Evolutionary conservation across 108 stramenopile genomes (phyloP).

Genomic region (Cyclotella atomus): DNA sequence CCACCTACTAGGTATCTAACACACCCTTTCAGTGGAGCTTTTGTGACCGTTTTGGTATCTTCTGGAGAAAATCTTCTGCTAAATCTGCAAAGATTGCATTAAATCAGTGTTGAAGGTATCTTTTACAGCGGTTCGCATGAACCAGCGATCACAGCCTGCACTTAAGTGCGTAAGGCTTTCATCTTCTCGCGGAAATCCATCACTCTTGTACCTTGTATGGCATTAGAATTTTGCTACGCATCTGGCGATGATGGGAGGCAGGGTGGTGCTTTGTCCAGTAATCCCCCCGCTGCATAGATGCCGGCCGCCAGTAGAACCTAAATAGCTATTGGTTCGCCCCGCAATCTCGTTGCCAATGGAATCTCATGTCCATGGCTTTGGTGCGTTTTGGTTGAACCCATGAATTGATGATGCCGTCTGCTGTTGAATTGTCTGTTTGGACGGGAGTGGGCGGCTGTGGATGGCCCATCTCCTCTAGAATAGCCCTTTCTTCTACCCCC

Average conservation of each 20-base stretch:
- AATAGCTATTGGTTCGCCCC: conserved; percentile 14
- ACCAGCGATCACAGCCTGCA: too few species aligned
- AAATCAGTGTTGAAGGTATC: too few species aligned
- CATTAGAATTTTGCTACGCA: conserved; percentile 7
- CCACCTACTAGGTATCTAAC: background rate
- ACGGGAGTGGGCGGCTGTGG: conserved; percentile 7
- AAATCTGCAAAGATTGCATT: too few species aligned
- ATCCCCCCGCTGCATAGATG: background rate
- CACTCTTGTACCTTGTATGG: background rate
- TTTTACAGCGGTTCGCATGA: too few species aligned
- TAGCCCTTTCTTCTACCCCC: conserved; percentile 12
- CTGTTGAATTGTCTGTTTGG: too few species aligned
- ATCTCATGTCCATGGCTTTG: conserved; percentile 17
- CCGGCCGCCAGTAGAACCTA: conserved; percentile 13
- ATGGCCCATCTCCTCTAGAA: conserved; percentile 40
- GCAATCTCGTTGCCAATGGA: conserved; percentile 12
- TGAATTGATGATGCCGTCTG: conserved; percentile 48
- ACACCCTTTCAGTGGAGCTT: conserved; percentile 11
- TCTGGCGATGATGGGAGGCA: conserved; percentile 10
- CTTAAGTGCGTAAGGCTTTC: too few species aligned
- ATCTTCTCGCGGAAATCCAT: background rate
- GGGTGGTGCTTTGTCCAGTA: conserved; percentile 23
- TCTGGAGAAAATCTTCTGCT: background rate
- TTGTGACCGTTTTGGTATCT: background rate
- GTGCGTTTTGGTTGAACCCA: conserved; percentile 47